These are phyloP conservation scores for Kwoniella pini DNA, from an alignment of 768 basidiomycete species.

Conservation along the genomic window DNA sequence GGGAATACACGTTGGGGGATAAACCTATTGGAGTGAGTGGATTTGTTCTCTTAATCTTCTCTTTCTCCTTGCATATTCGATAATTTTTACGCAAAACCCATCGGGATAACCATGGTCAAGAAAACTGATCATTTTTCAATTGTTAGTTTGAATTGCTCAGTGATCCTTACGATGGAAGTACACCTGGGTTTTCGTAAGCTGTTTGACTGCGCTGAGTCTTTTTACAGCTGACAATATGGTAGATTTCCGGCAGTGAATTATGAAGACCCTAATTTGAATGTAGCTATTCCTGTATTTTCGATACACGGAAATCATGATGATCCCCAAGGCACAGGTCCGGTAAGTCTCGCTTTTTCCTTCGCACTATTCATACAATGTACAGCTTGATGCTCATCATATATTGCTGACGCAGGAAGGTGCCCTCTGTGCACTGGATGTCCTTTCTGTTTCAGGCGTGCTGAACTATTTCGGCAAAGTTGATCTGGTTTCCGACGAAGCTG, in stretches of 20 bases:
- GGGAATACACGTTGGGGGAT: constrained; percentile 86
- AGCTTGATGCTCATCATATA: too few species aligned
- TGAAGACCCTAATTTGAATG: constrained; percentile 45
- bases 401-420: constrained; percentile 91
- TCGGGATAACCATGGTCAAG: too few species aligned
- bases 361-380: too few species aligned
- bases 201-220: background rate
- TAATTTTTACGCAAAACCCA: too few species aligned
- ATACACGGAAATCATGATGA: constrained; percentile 99
- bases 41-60: background rate
- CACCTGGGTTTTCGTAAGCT: constrained; percentile 75
- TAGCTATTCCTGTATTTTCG: constrained; percentile 95
- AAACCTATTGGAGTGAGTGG: constrained; percentile 67
- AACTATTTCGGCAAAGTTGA: constrained; percentile 99
- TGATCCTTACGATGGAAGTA: constrained; percentile 87
- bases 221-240: background rate
- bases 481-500: constrained; percentile 69
- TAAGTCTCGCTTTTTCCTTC: too few species aligned
- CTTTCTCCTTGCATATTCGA: too few species aligned
- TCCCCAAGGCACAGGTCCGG: constrained; percentile 91
- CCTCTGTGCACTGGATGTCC: constrained; percentile 88
- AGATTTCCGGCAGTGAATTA: constrained; percentile 75
- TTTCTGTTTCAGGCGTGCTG: constrained; percentile 87
- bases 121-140: too few species aligned
- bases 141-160: constrained; percentile 79